Percentiles rank a stretch among this genome's conserved stretches.
phyloP scores from a whole-genome alignment of 2,329 filamentous ascomycete genomes.

The Exophiala bonariae region DNA sequence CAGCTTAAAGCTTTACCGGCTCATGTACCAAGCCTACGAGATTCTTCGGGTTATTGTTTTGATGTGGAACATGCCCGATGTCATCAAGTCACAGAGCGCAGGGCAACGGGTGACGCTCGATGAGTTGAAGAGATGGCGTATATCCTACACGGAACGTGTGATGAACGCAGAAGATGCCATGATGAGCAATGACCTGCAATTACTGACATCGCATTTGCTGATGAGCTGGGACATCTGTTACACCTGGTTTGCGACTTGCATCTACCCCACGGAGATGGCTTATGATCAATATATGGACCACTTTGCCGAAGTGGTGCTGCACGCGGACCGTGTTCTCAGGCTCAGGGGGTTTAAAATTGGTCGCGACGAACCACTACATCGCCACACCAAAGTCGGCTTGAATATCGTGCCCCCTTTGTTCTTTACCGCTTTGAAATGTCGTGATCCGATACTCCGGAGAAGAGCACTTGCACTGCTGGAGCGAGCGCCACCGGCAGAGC shows the following conservation, averaged over 20 bases:
- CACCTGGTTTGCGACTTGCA: conserved; percentile 15
- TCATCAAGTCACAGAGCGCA: conserved; percentile 5
- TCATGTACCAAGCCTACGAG: conserved; percentile 16
- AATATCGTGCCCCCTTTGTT: conserved; percentile 35
- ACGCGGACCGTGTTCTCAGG: conserved; percentile 11
- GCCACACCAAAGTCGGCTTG: conserved; percentile 30
- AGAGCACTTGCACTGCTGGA: conserved; percentile 25
- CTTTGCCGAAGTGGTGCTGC: conserved; percentile 13
- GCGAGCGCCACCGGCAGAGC: conserved; percentile 9
- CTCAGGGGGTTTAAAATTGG: background rate
- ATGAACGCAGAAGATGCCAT: conserved; percentile 1
- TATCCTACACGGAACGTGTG: conserved; percentile 1
- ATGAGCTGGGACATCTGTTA: conserved; percentile 21
- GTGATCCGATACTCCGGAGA: conserved; percentile 31
- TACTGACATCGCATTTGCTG: conserved; percentile 7
- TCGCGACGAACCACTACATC: background rate
- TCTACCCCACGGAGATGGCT: conserved; percentile 5
- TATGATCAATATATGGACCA: conserved; percentile 16
- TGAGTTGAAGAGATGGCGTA: conserved; percentile 13
- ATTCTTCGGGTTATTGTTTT: conserved; percentile 11
- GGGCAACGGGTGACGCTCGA: conserved; percentile 4
- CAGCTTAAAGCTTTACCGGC: conserved; percentile 9
- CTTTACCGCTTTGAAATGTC: conserved; percentile 36
- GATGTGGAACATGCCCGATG: conserved; percentile 7
- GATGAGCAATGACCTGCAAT: conserved; percentile 2